Conservation (phyloP, 2,329 filamentous ascomycete species). For the Colletotrichum phormii region DNA sequence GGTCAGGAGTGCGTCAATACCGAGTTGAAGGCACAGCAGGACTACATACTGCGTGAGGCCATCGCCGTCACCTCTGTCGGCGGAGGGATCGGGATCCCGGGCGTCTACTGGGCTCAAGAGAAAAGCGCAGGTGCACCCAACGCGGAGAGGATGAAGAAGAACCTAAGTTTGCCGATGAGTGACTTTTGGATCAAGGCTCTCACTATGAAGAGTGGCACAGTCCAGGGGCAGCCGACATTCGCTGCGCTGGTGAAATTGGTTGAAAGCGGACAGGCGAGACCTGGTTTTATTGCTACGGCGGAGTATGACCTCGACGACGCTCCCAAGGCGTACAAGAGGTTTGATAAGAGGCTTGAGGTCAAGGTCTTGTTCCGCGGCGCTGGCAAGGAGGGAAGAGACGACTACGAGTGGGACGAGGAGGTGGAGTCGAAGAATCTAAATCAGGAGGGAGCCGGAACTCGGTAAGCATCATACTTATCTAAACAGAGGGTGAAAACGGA, state of each 20-base stretch:
- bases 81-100: constrained; percentile 41
- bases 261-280: constrained; percentile 40
- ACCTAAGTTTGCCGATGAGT: constrained; percentile 38
- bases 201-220: constrained; percentile 26
- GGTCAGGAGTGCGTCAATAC: constrained; percentile 39
- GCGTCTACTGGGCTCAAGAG: constrained; percentile 36
- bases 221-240: constrained; percentile 30
- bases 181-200: constrained; percentile 38
- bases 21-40: constrained; percentile 36
- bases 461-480: not conserved
- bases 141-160: constrained; percentile 17
- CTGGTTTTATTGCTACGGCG: constrained; percentile 43
- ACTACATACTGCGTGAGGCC: constrained; percentile 38
- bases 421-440: not conserved
- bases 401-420: not conserved
- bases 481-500: no score
- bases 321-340: constrained; percentile 42
- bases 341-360: constrained; percentile 39
- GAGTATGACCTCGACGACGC: constrained; percentile 45
- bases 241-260: constrained; percentile 42
- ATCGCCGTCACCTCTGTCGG: constrained; percentile 32
- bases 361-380: constrained; percentile 38
- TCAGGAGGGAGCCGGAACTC: not conserved
- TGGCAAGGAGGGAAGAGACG: constrained; percentile 5
- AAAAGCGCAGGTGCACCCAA: constrained; percentile 37